Percentiles rank a stretch among this genome's conserved stretches.
These are phyloP conservation scores for Malbranchea zuffiana DNA, from an alignment of 2,329 filamentous ascomycete species.

Conservation along the genomic window DNA sequence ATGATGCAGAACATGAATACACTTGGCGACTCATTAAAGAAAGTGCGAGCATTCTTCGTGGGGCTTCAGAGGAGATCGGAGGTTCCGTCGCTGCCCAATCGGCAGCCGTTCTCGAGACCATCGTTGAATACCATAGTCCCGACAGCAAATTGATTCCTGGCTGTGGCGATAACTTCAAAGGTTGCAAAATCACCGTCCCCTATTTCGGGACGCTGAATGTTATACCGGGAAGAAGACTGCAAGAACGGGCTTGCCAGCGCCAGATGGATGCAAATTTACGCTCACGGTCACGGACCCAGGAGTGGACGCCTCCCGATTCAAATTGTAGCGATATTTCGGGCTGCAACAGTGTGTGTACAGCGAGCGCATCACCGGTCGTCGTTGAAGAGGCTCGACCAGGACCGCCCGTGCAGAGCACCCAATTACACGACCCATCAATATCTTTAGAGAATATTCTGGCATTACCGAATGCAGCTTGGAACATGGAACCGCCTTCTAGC, in stretches of 20 bases:
- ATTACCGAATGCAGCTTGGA: conserved; percentile 17
- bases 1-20: conserved; percentile 25
- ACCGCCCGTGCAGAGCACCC: not conserved
- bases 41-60: conserved; percentile 25
- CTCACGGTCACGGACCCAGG: too few species aligned
- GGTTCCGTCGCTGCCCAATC: conserved; percentile 37
- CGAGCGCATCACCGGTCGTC: not conserved
- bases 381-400: not conserved
- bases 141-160: conserved; percentile 1
- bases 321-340: not conserved
- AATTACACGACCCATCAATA: conserved; percentile 14
- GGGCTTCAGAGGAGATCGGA: conserved; percentile 25
- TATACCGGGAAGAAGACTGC: conserved; percentile 25
- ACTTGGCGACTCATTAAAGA: conserved; percentile 30
- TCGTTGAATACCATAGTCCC: conserved; percentile 21
- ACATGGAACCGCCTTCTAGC: conserved; percentile 18
- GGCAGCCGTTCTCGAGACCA: conserved; percentile 31
- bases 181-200: conserved; percentile 35
- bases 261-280: too few species aligned
- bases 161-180: conserved; percentile 6
- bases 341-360: not conserved
- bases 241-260: conserved; percentile 1
- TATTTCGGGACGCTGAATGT: conserved; percentile 38
- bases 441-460: conserved; percentile 16
- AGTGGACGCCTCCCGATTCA: not conserved